These are phyloP conservation scores for Collybiopsis confluens DNA, from an alignment of 768 basidiomycete species.

Conservation along the genomic window DNA sequence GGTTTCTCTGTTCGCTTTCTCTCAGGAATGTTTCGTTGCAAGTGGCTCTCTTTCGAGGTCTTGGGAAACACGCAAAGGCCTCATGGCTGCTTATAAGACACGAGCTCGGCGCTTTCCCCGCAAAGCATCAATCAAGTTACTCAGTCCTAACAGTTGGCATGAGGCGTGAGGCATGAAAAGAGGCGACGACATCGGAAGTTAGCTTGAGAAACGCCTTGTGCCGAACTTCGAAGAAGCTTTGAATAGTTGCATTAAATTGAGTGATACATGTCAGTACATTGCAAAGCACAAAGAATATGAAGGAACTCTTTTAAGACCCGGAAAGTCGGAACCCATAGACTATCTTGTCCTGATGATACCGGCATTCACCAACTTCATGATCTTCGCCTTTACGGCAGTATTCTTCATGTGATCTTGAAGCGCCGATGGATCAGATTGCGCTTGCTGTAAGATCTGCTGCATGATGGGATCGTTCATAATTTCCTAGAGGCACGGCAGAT, in stretches of 20 bases:
- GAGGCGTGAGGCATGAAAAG: too few relatives aligned
- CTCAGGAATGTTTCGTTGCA: neutral
- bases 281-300: neutral
- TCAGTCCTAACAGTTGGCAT: neutral
- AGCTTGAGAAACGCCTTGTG: neutral
- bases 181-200: constrained; percentile 1
- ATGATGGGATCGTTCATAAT: constrained; percentile 92
- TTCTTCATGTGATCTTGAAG: constrained; percentile 98
- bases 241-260: constrained; percentile 6
- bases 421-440: constrained; percentile 83
- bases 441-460: constrained; percentile 93
- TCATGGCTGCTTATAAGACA: constrained; percentile 1
- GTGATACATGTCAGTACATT: constrained; percentile 5
- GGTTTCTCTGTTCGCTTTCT: neutral
- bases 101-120: neutral
- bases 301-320: neutral
- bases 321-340: neutral
- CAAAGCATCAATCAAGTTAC: neutral
- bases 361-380: constrained; percentile 86
- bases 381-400: constrained; percentile 72
- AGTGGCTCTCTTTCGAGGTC: neutral
- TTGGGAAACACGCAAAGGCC: constrained; percentile 1
- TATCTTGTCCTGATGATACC: constrained; percentile 80
- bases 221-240: neutral
- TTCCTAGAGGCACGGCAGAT: constrained; percentile 33